Base-by-base conservation (phyloP, 768 basidiomycete genomes). In the Suillus subaureus region DNA sequence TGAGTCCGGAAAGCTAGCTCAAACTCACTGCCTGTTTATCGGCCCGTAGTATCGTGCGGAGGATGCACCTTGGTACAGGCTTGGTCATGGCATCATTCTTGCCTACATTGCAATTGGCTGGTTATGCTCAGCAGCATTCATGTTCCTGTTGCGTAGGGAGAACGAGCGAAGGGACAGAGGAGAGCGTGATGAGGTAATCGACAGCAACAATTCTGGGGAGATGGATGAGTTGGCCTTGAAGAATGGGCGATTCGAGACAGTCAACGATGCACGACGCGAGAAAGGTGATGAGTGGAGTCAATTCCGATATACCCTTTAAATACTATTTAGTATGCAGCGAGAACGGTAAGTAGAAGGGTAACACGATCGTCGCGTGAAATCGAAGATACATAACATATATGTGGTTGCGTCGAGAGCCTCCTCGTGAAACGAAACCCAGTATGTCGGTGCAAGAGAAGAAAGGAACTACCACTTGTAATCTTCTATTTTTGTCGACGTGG, bases 231-330 rank as follows among this genome's bases (percentile, higher is more conserved):
- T 64, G 56, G 72, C 65, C n/a, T 55, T 45, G 61, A 78, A 76
- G 54, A 90, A 90, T 70, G 89, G 89, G 4, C 77, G 69, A 35
- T 88, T 80, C 67, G 75, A 78, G 61, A 86, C 78, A 65, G 77
- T 85, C n/a, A 81, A 86, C 61, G 86, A 83, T 26, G 90, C 89
- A 21, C 83, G 82, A 67, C 78, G 74, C 28, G 83, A 84, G 51
- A 91, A 89, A 70, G 90, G 90, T 4, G 91, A 91, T 69, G 74
- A 81, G 61, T 92, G 89, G 90, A 91, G 89, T 70, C 89, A 90
- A n/a, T 92, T 90, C 74, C 81, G 87, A 66, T 91, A 91, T 76
- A 84, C 81, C 2, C 69, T 86, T 52, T 89, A 64, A 35, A 28
- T 26, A 49, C 13, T 23, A 23, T 28, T 58, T 72, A 74, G 81